Base-by-base conservation (phyloP, 495 filamentous ascomycete species). In the Hypoxylon lenormandii region DNA sequence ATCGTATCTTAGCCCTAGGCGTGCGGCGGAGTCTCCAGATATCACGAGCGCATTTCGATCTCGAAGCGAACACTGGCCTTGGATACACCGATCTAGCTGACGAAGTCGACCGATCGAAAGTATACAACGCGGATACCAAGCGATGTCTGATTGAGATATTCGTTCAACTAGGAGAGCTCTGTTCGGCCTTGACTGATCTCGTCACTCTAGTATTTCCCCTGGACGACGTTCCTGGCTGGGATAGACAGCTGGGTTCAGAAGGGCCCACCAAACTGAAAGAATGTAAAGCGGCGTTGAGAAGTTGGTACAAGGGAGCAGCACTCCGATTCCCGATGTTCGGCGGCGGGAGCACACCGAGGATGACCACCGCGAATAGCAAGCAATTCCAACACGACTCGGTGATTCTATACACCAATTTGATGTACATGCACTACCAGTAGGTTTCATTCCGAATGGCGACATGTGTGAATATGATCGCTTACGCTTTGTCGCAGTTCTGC, bases 361-460 rank as follows among this genome's bases (percentile, higher is more conserved):
- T 64, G 65, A 46, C 45, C 23, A 62, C 65, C 37, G 47, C 60
- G 22, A 60, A 66, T 28, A 51, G 47, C 23, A 65, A 75, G 12
- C 67, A 69, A 30, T 61, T 52, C 37, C 68, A 74, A 23, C 73
- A 72, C 50, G 77, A 82, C 28, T 77, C 79, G 5, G 74, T 81
- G 18, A 72, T 74, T 11, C 40, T 79, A 13, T 79, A 83, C 51
- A 78, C 76, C 5, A 81, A 81, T 30, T 60, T 83, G 46, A 82
- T 82, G 49, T 82, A 80, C 46, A 85, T 84, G 81, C 83, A 82
- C 45, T 85, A 83, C 57, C 77, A 81, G 82, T 85, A 75, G 68
- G 80, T 45, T 2, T n/a, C 5, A 1, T 12, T 30, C 42, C 38
- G 23, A 2, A 23, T 7, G 3, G 3, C 22, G 2, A 33, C 15